Evolutionary conservation across 441 rosid genomes (phyloP).

Genomic region (Breynia disticha): DNA sequence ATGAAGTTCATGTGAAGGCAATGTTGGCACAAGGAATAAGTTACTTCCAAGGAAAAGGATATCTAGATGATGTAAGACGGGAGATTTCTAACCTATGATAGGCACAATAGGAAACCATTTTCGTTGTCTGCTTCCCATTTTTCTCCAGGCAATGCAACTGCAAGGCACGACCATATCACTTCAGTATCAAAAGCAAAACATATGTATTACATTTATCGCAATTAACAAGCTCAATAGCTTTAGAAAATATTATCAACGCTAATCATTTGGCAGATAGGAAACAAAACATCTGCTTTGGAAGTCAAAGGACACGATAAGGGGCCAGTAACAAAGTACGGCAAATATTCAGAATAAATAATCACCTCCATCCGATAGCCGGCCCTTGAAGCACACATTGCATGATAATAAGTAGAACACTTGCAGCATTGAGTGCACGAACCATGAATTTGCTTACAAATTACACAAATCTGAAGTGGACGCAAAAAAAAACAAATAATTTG

Average conservation of each 20-base stretch:
- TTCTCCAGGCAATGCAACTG: slow-evolving; percentile 95
- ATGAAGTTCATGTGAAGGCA: not conserved
- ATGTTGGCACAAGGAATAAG: too few species aligned
- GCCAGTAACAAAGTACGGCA: not conserved
- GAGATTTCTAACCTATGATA: slow-evolving; percentile 61
- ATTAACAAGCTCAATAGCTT: not conserved
- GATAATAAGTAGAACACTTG: slow-evolving; percentile 95
- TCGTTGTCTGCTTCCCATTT: slow-evolving; percentile 78
- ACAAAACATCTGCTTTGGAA: too few species aligned
- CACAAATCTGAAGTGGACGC: slow-evolving; percentile 66
- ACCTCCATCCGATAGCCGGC: slow-evolving; percentile 99
- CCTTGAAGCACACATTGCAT: slow-evolving; percentile 99
- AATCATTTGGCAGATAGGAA: not conserved
- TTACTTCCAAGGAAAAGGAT: not conserved
- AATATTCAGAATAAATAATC: slow-evolving; percentile 12
- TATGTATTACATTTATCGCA: not conserved
- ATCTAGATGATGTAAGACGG: not conserved
- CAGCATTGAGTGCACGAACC: slow-evolving; percentile 97
- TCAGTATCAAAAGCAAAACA: slow-evolving; percentile 1
- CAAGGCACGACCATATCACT: slow-evolving; percentile 14
- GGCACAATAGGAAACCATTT: slow-evolving; percentile 88
- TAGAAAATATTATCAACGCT: not conserved
- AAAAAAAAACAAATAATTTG: slow-evolving; percentile 18
- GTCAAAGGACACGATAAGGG: too few species aligned
- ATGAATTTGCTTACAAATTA: slow-evolving; percentile 96